Evolutionary conservation across 202 grass and related monocot genomes (phyloP), one percentile per base, ranked within the genome.

Genomic region (Schoenoplectus tabernaemontani): DNA sequence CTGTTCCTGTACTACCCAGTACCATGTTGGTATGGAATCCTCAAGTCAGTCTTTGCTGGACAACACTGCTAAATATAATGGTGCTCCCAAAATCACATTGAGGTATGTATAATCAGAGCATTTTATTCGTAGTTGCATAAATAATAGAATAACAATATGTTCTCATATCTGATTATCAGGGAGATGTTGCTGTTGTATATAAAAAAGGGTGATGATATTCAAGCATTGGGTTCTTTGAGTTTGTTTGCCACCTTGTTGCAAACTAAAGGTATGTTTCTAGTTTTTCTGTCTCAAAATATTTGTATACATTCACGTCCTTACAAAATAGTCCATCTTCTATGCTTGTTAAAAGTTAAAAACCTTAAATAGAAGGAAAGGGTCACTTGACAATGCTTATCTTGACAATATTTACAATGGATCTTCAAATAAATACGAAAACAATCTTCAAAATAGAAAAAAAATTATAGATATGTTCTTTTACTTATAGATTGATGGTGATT

Each of bases 181-280:
- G 96, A 99, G 59, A 82, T 96, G 28, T 82, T 99, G 81, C 86
- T 99, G 37, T 93, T 83, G 37, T 99, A 93, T 86, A 82, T 99
- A 36, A 85, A 42, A 36, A 56, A 19, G 1, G 96, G 92, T 64
- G 79, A 99, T 83, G 83, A 89, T 60, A 87, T 83, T 42, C 76
- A 99, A 87, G 96, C 90, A 84, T 88, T 96, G 84, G 96, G 96
- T 85, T 99, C 96, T 16, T 85, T 99, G 82, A 88, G 90, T 78
- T 89, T 99, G 64, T 86, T 99, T 8, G 86, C 96, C 64, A 99
- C 92, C 64, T 91, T 99, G 32, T 87, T 99, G 87, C 96, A 96
- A 83, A 99, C 96, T 24, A 99, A 99, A 91, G 96, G 96, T 99
- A 53, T 65, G 23, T 83, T 57, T 75, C 42, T 50, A 72, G 75